These are phyloP conservation scores for Sclerotinia glacialis DNA, from an alignment of 2,329 filamentous ascomycete genomes.

Conservation along the genomic window DNA sequence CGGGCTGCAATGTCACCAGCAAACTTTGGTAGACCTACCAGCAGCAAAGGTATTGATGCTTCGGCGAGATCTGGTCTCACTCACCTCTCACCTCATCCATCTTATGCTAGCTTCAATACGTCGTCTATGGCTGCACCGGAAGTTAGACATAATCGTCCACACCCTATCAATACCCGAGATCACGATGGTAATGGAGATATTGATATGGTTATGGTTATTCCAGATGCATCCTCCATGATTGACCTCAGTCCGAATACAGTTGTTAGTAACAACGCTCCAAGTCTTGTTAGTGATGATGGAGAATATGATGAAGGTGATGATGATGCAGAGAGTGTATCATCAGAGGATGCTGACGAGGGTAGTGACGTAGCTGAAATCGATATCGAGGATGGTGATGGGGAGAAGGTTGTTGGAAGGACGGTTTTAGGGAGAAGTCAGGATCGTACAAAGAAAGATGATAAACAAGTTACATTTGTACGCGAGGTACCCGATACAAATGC, in stretches of 20 bases:
- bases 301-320: slow-evolving; percentile 73
- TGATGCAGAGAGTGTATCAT: slow-evolving; percentile 49
- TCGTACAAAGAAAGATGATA: slow-evolving; percentile 37
- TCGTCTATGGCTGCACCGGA: slow-evolving; percentile 30
- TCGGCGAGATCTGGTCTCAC: slow-evolving; percentile 39
- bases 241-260: slow-evolving; percentile 68
- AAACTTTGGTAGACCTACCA: slow-evolving; percentile 49
- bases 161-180: slow-evolving; percentile 23
- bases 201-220: slow-evolving; percentile 42
- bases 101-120: slow-evolving; percentile 38
- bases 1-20: slow-evolving; percentile 55
- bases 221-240: slow-evolving; percentile 51
- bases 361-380: slow-evolving; percentile 62
- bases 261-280: slow-evolving; percentile 73
- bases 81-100: slow-evolving; percentile 44
- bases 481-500: slow-evolving; percentile 27
- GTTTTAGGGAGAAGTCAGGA: slow-evolving; percentile 33
- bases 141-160: slow-evolving; percentile 22
- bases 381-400: slow-evolving; percentile 50
- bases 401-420: slow-evolving; percentile 35
- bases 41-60: slow-evolving; percentile 54
- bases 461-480: slow-evolving; percentile 41
- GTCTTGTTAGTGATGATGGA: slow-evolving; percentile 75
- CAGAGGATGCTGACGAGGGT: slow-evolving; percentile 53
- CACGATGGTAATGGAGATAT: slow-evolving; percentile 36